A percentile compares a stretch with the other conserved stretches of the same genome.
Evolutionary conservation across 495 filamentous ascomycete genomes (phyloP).

Genomic region (Articulospora tetracladia): DNA sequence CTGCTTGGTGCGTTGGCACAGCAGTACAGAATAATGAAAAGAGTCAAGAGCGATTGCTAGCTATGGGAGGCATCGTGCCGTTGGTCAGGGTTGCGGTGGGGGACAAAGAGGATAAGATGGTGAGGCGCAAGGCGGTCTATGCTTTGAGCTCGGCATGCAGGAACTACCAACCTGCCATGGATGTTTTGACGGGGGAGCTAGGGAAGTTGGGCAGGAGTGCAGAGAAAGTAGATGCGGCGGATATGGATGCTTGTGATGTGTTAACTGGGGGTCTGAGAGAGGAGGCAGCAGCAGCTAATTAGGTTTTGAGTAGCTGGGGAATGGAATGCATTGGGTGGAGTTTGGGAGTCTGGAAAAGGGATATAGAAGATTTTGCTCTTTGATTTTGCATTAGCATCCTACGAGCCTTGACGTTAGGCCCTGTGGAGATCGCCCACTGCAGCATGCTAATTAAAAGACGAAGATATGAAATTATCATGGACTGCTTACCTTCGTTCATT

Average conservation of each 20-base stretch:
- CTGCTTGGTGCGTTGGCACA: conserved; percentile 89
- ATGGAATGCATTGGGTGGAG: conserved; percentile 18
- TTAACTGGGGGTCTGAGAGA: conserved; percentile 66
- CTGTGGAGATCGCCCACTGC: no score
- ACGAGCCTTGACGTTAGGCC: background rate
- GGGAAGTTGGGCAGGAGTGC: conserved; percentile 42
- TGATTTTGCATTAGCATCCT: background rate
- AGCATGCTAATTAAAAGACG: no score
- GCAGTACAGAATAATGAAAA: conserved; percentile 94
- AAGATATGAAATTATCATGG: no score
- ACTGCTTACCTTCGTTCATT: no score
- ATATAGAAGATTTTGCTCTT: background rate
- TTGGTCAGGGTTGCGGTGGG: conserved; percentile 58
- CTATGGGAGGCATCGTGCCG: conserved; percentile 62
- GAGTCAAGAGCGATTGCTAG: conserved; percentile 72
- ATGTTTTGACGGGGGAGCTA: conserved; percentile 60
- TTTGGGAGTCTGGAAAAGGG: conserved; percentile 9
- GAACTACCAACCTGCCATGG: conserved; percentile 80
- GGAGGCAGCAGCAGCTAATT: conserved; percentile 28
- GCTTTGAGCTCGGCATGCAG: conserved; percentile 79
- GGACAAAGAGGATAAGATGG: conserved; percentile 50
- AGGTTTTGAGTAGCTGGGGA: background rate
- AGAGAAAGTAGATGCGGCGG: conserved; percentile 57
- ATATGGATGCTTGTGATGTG: conserved; percentile 81
- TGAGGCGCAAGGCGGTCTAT: conserved; percentile 83